Conservation (phyloP, 2,329 filamentous ascomycete genomes). For the Orbilia blumenaviensis region DNA sequence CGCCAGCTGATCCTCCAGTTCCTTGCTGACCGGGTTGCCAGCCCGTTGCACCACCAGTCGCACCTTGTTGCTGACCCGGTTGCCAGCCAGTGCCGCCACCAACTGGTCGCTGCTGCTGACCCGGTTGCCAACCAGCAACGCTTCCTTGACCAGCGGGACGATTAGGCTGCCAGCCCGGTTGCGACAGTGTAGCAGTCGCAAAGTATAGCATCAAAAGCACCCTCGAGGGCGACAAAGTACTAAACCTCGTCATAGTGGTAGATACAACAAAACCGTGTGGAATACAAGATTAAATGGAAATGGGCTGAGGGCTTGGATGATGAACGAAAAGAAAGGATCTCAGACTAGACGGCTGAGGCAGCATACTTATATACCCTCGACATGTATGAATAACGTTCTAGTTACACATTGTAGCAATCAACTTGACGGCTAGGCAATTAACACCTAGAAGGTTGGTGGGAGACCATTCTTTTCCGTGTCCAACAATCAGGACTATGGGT, state of each 20-base stretch:
- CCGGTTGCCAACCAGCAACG: neutral
- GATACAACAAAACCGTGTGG: constrained; percentile 6
- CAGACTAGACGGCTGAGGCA: neutral
- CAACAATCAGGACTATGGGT: neutral
- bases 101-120: neutral
- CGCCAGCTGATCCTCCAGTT: neutral
- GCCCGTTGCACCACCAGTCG: neutral
- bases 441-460: neutral
- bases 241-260: constrained; percentile 15
- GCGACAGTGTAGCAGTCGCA: neutral
- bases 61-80: constrained; percentile 10
- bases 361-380: constrained; percentile 3
- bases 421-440: neutral
- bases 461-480: neutral
- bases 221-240: constrained; percentile 25
- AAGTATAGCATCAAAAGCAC: constrained; percentile 20
- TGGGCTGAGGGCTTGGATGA: neutral
- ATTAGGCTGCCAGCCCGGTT: neutral
- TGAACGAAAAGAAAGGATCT: neutral
- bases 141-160: neutral
- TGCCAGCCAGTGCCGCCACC: constrained; percentile 5
- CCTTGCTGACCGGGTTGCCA: constrained; percentile 6
- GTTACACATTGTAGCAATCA: neutral
- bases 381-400: neutral
- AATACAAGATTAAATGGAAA: constrained; percentile 11